Evolutionary conservation across 2,329 filamentous ascomycete genomes (phyloP).

Genomic region (Cordyceps cicadae): DNA sequence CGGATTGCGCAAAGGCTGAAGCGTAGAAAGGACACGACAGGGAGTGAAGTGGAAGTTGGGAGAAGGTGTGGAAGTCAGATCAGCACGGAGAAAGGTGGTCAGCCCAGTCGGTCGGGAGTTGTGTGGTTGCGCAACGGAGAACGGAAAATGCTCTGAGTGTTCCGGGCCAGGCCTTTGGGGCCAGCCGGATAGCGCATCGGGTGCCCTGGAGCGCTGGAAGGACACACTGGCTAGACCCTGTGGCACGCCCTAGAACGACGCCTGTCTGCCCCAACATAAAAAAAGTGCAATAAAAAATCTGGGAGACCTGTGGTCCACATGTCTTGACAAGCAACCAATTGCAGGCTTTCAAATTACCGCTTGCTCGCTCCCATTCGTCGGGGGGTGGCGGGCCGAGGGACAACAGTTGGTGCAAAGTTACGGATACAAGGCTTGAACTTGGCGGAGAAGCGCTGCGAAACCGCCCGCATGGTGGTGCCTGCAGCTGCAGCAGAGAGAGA

Average conservation of each 20-base stretch:
- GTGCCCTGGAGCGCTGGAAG: not conserved
- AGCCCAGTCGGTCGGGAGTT: not conserved
- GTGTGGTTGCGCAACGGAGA: not conserved
- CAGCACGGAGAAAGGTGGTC: not conserved
- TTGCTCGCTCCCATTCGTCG: conserved; percentile 4
- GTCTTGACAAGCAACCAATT: conserved; percentile 4
- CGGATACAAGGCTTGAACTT: not conserved
- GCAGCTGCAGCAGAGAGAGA: not conserved
- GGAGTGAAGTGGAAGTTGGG: not conserved
- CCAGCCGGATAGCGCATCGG: not conserved
- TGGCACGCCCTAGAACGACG: not conserved
- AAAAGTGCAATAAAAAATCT: conserved; percentile 7
- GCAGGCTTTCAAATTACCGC: not conserved
- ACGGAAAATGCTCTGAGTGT: conserved; percentile 8
- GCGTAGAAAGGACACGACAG: not conserved
- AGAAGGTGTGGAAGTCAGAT: conserved; percentile 9
- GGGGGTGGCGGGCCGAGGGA: not conserved
- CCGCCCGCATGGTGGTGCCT: not conserved
- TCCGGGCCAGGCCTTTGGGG: conserved; percentile 5
- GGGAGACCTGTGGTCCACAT: not conserved
- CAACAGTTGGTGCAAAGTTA: no score
- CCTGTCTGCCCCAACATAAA: not conserved
- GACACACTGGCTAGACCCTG: not conserved
- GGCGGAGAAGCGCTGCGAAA: not conserved
- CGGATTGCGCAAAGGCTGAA: not conserved